Evolutionary conservation across 148 eudicot species (phyloP).

Genomic region (Beta vulgaris): DNA sequence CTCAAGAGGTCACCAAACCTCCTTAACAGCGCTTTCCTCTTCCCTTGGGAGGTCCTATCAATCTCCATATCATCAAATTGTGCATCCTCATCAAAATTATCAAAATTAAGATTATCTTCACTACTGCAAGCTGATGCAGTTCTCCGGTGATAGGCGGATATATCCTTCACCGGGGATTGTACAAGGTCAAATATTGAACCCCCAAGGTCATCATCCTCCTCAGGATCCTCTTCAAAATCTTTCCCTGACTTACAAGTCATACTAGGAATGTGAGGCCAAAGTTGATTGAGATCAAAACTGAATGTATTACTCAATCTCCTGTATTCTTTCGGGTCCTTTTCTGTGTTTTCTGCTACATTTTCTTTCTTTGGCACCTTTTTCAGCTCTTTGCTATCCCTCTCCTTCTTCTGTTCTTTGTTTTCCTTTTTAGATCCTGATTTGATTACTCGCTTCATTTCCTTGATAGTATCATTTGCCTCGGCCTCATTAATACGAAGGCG

Average conservation of each 20-base stretch:
- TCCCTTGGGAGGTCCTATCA: conserved; percentile 40
- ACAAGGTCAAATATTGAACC: conserved; percentile 71
- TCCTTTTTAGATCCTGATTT: conserved; percentile 34
- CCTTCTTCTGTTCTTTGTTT: conserved; percentile 24
- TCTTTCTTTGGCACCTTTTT: conserved; percentile 34
- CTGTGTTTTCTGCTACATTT: conserved; percentile 18
- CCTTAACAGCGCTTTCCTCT: conserved; percentile 45
- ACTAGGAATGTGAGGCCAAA: conserved; percentile 32
- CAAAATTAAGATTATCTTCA: conserved; percentile 32
- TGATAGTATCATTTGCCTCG: conserved; percentile 54
- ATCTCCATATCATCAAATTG: conserved; percentile 45
- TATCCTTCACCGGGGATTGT: conserved; percentile 30
- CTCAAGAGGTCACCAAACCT: conserved; percentile 57
- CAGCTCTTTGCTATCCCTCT: conserved; percentile 25
- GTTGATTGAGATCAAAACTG: conserved; percentile 45
- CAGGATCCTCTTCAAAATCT: conserved; percentile 41
- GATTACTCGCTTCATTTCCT: conserved; percentile 50
- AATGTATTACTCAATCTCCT: conserved; percentile 28
- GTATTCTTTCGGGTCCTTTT: conserved; percentile 26
- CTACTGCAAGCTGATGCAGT: conserved; percentile 28
- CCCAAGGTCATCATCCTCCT: conserved; percentile 52
- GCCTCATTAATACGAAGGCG: conserved; percentile 58
- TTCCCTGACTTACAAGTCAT: conserved; percentile 23
- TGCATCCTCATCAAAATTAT: conserved; percentile 39
- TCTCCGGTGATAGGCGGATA: conserved; percentile 18